phyloP scores from a whole-genome alignment of 2,329 filamentous ascomycete species.

The Exophiala lecanii-corni region DNA sequence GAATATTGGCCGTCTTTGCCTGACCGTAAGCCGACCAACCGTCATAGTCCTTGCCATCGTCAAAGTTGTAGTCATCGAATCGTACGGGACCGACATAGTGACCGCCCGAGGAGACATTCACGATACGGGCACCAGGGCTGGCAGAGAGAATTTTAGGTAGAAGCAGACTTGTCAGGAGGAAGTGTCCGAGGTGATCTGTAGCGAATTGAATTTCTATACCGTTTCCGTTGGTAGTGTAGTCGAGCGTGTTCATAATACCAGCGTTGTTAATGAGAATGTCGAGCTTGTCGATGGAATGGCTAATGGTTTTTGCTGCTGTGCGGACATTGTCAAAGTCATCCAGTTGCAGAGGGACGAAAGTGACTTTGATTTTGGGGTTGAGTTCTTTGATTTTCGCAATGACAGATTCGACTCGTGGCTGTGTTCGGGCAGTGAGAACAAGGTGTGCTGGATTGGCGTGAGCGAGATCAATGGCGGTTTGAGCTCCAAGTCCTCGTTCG shows the following conservation, averaged over 20 bases:
- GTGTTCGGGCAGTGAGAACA: slow-evolving; percentile 38
- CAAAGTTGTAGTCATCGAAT: slow-evolving; percentile 33
- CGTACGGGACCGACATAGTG: slow-evolving; percentile 30
- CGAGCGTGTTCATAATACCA: slow-evolving; percentile 35
- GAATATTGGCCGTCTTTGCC: slow-evolving; percentile 44
- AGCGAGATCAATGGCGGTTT: slow-evolving; percentile 35
- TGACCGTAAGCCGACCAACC: slow-evolving; percentile 41
- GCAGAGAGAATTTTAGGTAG: slow-evolving; percentile 32
- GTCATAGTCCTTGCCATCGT: slow-evolving; percentile 28
- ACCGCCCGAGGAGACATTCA: slow-evolving; percentile 29
- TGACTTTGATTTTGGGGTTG: slow-evolving; percentile 24
- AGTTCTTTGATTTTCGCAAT: slow-evolving; percentile 24
- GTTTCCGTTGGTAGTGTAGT: slow-evolving; percentile 26
- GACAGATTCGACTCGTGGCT: slow-evolving; percentile 32
- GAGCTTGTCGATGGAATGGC: slow-evolving; percentile 27
- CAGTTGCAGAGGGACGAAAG: slow-evolving; percentile 33
- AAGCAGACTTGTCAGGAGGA: slow-evolving; percentile 38
- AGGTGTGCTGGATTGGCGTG: slow-evolving; percentile 31
- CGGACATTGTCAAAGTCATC: slow-evolving; percentile 31
- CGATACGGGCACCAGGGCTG: slow-evolving; percentile 26
- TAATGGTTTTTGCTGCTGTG: slow-evolving; percentile 31
- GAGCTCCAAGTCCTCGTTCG: slow-evolving; percentile 35
- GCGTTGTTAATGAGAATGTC: slow-evolving; percentile 44
- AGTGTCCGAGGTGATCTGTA: slow-evolving; percentile 37
- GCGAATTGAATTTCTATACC: slow-evolving; percentile 38